Base-by-base conservation (phyloP, 345 rosid species). In the Orychophragmus violaceus region DNA sequence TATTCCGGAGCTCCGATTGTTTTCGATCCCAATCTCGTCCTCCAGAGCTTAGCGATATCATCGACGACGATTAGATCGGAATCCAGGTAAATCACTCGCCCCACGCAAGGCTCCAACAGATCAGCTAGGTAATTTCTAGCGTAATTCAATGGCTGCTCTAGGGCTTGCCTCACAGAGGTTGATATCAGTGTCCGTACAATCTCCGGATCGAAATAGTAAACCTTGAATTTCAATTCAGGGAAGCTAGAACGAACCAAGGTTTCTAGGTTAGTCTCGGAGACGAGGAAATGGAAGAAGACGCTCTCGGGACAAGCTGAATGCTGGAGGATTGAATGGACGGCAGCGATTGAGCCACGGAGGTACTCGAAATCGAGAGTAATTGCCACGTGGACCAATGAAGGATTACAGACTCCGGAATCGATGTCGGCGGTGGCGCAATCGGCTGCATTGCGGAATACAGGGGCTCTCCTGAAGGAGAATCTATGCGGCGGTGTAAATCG, bases 1-100 rank as follows among this genome's bases (percentile, higher is more conserved):
- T 92, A 92, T 41, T 92, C 98, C 2, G 98, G 97, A 3, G 98
- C 98, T 14, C 98, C 98, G 68, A 92, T 92, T 45, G 97, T 90
- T 63, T 82, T 78, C n/a, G 85, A 58, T 6, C 91, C 85, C 56
- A 93, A 16, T 27, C 61, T 71, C 14, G 95, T 90, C 9, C 57
- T 62, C 98, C 98, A 93, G 0, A 93, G 79, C 79, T 87, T 83
- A 5, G 84, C 66, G 48, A 93, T 85, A 39, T 93, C 96, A 61
- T 90, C 98, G 45, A 93, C 90, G 52, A 93, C 87, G 19, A 93
- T 79, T 1, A 93, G 80, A 85, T 93, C 98, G 12, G 98, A 93
- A 66, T 93, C 98, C 30, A 93, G 77, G 49, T 93, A 93, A 11
- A 93, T 93, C 49, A 90, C 98, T 12, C 96, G 74, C 1, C 88